Evolutionary conservation across 805 yeast genomes (phyloP).

Genomic region (Candida railenensis): DNA sequence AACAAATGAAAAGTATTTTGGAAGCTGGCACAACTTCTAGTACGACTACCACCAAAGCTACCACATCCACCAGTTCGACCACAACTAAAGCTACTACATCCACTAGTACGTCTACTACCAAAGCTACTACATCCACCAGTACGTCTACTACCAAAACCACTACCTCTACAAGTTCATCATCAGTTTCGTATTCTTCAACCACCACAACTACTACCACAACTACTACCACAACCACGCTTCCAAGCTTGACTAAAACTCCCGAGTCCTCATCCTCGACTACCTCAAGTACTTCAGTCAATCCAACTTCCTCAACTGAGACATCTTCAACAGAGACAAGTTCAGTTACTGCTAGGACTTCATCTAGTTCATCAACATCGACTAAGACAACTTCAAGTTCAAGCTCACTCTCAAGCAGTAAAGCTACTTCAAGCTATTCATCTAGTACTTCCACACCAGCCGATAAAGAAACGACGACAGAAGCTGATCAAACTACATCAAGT

Average conservation of each 20-base stretch:
- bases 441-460: background rate
- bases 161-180: constrained; percentile 5
- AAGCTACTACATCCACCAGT: constrained; percentile 6
- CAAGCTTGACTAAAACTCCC: too few relatives aligned
- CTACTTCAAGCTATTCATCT: background rate
- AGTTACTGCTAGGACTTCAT: constrained; percentile 3
- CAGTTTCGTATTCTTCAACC: constrained; percentile 7
- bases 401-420: background rate
- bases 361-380: background rate
- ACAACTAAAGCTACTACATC: constrained; percentile 2
- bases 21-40: constrained; percentile 13
- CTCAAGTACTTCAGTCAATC: too few relatives aligned
- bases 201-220: constrained; percentile 5
- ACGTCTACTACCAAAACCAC: constrained; percentile 6
- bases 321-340: background rate
- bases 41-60: constrained; percentile 3
- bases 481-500: constrained; percentile 3
- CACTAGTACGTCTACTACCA: constrained; percentile 5
- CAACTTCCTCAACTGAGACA: background rate
- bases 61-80: constrained; percentile 6
- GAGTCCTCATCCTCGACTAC: constrained; percentile 1
- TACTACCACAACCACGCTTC: constrained; percentile 1
- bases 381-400: background rate
- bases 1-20: constrained; percentile 44
- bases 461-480: background rate